Conservation (phyloP, 345 rosid species). For the Aquilaria sinensis region DNA sequence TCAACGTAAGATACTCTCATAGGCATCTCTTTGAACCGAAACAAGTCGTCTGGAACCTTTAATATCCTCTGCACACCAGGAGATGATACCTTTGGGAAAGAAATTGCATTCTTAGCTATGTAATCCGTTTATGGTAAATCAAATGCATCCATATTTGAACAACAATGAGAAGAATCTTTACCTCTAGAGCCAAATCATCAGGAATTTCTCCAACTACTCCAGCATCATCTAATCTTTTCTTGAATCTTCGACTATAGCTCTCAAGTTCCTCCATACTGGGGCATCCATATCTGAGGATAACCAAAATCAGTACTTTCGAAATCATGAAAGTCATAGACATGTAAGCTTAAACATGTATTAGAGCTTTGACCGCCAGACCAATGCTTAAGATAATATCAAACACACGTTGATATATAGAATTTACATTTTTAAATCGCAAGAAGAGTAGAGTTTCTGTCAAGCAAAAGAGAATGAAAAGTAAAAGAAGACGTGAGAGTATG, state of each 20-base stretch:
- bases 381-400: no score
- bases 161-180: slow-evolving; percentile 17
- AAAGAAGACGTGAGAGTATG: no score
- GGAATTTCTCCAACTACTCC: slow-evolving; percentile 61
- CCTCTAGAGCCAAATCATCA: slow-evolving; percentile 83
- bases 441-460: no score
- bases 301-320: no score
- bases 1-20: slow-evolving; percentile 59
- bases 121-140: neutral
- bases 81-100: slow-evolving; percentile 61
- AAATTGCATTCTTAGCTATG: neutral
- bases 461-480: no score
- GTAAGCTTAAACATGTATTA: no score
- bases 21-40: slow-evolving; percentile 61
- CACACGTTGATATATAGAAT: no score
- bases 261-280: slow-evolving; percentile 81
- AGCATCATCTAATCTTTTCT: slow-evolving; percentile 71
- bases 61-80: slow-evolving; percentile 87
- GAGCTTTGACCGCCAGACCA: no score
- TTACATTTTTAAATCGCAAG: no score
- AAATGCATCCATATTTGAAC: neutral
- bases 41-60: slow-evolving; percentile 69
- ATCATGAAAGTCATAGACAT: no score
- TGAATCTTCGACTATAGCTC: slow-evolving; percentile 58
- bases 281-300: slow-evolving; percentile 64